phyloP scores from a whole-genome alignment of 2,329 filamentous ascomycete genomes.

The Monilinia polystroma region DNA sequence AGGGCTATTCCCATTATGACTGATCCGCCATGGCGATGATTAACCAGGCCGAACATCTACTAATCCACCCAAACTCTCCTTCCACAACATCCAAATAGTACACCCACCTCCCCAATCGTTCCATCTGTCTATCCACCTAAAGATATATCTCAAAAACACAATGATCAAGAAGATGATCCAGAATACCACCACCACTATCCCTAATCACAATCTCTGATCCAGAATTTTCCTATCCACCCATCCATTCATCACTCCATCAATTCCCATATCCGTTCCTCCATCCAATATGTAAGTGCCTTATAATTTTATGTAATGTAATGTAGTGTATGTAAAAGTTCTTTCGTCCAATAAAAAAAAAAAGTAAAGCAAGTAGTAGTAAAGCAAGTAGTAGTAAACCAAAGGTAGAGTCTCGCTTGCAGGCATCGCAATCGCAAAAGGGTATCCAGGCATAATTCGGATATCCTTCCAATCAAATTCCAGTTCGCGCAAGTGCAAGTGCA shows the following conservation, averaged over 20 bases:
- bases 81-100: background rate
- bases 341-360: background rate
- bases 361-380: background rate
- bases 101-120: background rate
- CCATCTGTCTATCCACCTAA: background rate
- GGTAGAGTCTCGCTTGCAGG: conserved; percentile 10
- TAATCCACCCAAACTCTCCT: background rate
- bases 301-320: conserved; percentile 10
- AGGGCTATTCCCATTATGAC: background rate
- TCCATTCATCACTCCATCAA: conserved; percentile 13
- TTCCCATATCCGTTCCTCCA: conserved; percentile 1
- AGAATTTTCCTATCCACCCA: conserved; percentile 16
- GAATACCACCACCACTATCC: conserved; percentile 5
- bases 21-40: background rate
- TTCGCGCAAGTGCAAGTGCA: conserved; percentile 4
- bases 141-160: conserved; percentile 13
- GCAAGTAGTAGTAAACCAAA: conserved; percentile 14
- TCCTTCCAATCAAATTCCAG: background rate
- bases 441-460: conserved; percentile 11
- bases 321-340: conserved; percentile 7
- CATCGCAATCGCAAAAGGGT: conserved; percentile 19
- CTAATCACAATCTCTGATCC: background rate
- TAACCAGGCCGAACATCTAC: background rate
- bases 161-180: conserved; percentile 6
- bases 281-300: conserved; percentile 12